Percentiles rank a stretch among this genome's conserved stretches.
These are phyloP conservation scores for Micromonas pusilla DNA, from an alignment of 139 green algal genomes.

Conservation along the genomic window DNA sequence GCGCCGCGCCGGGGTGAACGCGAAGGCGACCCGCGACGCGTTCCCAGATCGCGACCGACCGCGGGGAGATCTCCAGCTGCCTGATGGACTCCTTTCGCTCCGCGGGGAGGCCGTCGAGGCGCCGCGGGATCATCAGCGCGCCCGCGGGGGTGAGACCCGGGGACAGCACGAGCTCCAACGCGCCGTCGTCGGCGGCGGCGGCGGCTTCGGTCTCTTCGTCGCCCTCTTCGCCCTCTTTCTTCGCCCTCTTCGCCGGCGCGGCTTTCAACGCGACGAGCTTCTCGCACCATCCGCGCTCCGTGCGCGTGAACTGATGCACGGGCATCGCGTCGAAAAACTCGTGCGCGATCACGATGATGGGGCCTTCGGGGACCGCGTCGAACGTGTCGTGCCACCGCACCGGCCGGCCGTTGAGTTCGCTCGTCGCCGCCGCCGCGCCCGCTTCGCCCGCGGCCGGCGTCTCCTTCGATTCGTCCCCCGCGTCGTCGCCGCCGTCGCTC, in stretches of 20 bases:
- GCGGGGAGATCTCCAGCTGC: conserved; percentile 40
- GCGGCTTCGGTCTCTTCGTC: background rate
- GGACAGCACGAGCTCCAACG: conserved; percentile 11
- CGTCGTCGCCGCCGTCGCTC: background rate
- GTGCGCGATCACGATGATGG: conserved; percentile 79
- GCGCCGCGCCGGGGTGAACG: conserved; percentile 63
- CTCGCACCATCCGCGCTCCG: conserved; percentile 65
- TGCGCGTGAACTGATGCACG: conserved; percentile 81
- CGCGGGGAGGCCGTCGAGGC: conserved; percentile 50
- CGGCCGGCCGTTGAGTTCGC: background rate
- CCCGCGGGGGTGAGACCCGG: conserved; percentile 47
- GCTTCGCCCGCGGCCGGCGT: background rate
- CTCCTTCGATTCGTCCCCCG: background rate
- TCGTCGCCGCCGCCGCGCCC: background rate
- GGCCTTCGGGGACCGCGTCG: conserved; percentile 29
- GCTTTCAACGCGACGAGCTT: conserved; percentile 52
- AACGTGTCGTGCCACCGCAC: conserved; percentile 19
- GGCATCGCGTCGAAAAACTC: conserved; percentile 97
- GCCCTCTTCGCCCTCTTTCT: background rate
- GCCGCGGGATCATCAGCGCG: conserved; percentile 54
- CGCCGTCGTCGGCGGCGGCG: background rate
- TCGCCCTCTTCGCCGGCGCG: background rate
- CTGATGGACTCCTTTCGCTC: background rate
- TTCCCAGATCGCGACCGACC: conserved; percentile 60
- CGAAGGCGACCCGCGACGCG: conserved; percentile 59